Conservation (phyloP, 2,329 filamentous ascomycete species). For the Apiospora pterosperma region DNA sequence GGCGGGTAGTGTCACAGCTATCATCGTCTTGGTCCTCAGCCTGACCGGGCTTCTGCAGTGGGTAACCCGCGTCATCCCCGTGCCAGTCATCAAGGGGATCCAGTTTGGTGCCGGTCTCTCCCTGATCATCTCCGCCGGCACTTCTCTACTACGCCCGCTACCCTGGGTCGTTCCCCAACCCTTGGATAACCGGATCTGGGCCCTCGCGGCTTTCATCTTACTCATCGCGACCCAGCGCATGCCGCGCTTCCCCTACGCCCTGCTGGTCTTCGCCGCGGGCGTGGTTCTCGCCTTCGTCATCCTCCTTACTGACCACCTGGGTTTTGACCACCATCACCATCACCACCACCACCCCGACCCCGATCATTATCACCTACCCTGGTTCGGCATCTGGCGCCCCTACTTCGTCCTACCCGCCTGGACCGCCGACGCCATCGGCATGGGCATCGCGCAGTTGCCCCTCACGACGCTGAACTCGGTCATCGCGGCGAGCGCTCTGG, state of each 20-base stretch:
- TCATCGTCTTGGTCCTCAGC: slow-evolving; percentile 72
- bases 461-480: slow-evolving; percentile 91
- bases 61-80: slow-evolving; percentile 71
- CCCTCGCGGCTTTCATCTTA: slow-evolving; percentile 66
- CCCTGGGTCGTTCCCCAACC: slow-evolving; percentile 63
- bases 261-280: slow-evolving; percentile 68
- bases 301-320: slow-evolving; percentile 25
- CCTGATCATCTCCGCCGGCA: slow-evolving; percentile 74
- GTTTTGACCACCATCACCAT: slow-evolving; percentile 18
- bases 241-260: slow-evolving; percentile 71
- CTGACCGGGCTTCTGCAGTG: slow-evolving; percentile 73
- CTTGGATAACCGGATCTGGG: slow-evolving; percentile 78
- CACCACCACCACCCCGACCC: slow-evolving; percentile 17
- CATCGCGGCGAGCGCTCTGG: slow-evolving; percentile 79
- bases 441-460: slow-evolving; percentile 82
- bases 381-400: slow-evolving; percentile 60
- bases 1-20: slow-evolving; percentile 76
- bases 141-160: slow-evolving; percentile 63
- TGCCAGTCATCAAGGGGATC: slow-evolving; percentile 90
- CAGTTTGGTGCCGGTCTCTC: slow-evolving; percentile 89
- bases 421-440: slow-evolving; percentile 40
- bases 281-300: slow-evolving; percentile 58
- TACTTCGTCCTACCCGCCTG: slow-evolving; percentile 42
- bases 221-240: slow-evolving; percentile 65
- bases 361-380: slow-evolving; percentile 37